phyloP scores from a whole-genome alignment of 257 asterid species.

The Orobanche coerulescens region DNA sequence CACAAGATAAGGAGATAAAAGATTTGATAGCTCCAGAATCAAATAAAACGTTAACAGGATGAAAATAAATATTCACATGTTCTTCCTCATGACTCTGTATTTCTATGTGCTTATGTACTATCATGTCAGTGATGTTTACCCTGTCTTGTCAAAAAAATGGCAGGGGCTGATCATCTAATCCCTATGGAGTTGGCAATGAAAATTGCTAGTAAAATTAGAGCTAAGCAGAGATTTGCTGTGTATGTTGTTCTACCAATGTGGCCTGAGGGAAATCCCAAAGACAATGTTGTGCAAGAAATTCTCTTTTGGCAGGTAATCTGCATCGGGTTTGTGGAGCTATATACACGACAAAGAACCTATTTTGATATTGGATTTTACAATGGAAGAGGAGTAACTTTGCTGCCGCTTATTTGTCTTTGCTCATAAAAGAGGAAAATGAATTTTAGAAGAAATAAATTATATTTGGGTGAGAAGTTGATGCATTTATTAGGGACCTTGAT shows the following conservation, averaged over 20 bases:
- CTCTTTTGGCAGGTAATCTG: constrained; percentile 85
- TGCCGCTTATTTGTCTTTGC: background rate
- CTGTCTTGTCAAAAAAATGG: constrained; percentile 15
- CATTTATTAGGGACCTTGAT: constrained; percentile 1
- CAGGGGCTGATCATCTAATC: constrained; percentile 89
- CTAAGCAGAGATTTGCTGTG: constrained; percentile 68
- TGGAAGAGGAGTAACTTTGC: background rate
- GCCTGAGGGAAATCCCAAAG: constrained; percentile 90
- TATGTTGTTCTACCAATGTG: constrained; percentile 83
- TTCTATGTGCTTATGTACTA: constrained; percentile 14
- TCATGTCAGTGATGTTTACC: constrained; percentile 7
- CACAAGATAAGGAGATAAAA: no score
- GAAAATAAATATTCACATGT: no score
- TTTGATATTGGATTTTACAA: constrained; percentile 6
- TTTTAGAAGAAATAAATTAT: background rate
- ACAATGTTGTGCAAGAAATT: constrained; percentile 77
- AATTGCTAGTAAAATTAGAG: constrained; percentile 72
- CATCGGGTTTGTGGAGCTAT: background rate
- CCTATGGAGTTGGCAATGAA: constrained; percentile 76
- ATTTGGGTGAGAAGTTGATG: constrained; percentile 11
- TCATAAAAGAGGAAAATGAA: background rate
- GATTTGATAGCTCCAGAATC: no score
- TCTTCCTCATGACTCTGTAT: background rate
- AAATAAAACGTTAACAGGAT: no score
- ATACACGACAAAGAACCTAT: background rate